These are phyloP conservation scores for Paraconiothyrium sp. DNA, from an alignment of 2,329 filamentous ascomycete species.

Conservation along the genomic window DNA sequence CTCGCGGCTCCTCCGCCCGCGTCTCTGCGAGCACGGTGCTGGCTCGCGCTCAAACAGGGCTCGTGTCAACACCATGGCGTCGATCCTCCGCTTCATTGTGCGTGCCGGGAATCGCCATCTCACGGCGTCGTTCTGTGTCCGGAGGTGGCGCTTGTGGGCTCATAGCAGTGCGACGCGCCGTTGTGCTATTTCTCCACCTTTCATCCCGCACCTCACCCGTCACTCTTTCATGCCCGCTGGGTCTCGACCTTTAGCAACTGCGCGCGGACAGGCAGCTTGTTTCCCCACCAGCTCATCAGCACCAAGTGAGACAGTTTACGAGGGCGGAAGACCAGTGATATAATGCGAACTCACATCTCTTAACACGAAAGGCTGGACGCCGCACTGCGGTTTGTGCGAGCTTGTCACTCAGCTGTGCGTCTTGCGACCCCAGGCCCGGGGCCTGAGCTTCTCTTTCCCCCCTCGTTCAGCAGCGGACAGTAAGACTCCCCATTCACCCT, in stretches of 20 bases:
- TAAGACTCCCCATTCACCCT: slow-evolving; percentile 1
- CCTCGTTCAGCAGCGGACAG: slow-evolving; percentile 1
- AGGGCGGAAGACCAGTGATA: background rate
- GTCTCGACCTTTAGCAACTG: background rate
- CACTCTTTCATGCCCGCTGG: slow-evolving; percentile 7
- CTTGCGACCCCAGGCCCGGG: background rate
- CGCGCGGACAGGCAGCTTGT: background rate
- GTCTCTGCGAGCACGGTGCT: background rate
- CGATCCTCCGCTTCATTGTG: slow-evolving; percentile 5
- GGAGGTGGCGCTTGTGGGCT: background rate
- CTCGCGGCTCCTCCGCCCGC: background rate
- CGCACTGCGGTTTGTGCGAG: slow-evolving; percentile 5
- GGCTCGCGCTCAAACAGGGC: background rate
- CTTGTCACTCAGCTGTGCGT: background rate
- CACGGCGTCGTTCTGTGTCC: slow-evolving; percentile 4
- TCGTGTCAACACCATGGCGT: slow-evolving; percentile 1
- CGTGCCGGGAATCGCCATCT: background rate
- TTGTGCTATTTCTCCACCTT: background rate
- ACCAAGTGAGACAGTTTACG: background rate
- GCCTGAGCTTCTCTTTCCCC: background rate
- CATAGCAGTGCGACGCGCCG: background rate
- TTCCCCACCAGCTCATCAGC: background rate
- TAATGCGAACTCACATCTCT: too few relatives aligned
- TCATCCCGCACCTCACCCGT: background rate
- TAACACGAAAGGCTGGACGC: slow-evolving; percentile 3